phyloP scores from a whole-genome alignment of 306 rosid species.

The Lotus japonicus region DNA sequence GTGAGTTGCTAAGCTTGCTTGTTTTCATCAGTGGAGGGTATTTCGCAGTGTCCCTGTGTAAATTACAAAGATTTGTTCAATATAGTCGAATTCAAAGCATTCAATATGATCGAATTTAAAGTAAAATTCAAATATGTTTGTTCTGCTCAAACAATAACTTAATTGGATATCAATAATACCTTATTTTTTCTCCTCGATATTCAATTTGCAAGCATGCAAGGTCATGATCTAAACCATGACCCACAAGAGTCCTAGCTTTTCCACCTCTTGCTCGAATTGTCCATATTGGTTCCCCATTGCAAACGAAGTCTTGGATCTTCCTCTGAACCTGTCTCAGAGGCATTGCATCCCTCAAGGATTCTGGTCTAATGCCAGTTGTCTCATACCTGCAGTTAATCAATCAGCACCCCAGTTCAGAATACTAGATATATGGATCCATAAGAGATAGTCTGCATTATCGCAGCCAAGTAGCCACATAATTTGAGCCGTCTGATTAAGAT shows the following conservation, averaged over 20 bases:
- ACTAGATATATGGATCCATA: neutral
- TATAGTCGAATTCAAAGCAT: too few relatives aligned
- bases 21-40: conserved; percentile 97
- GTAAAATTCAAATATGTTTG: too few relatives aligned
- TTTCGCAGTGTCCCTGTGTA: conserved; percentile 78
- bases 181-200: conserved; percentile 54
- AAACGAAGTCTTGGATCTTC: conserved; percentile 81
- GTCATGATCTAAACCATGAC: conserved; percentile 80
- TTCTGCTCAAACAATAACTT: neutral
- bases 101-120: too few relatives aligned
- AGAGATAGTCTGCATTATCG: too few relatives aligned
- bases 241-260: conserved; percentile 78
- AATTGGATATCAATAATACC: conserved; percentile 30
- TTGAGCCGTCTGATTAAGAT: too few relatives aligned
- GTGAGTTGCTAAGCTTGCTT: conserved; percentile 92
- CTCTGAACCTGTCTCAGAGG: conserved; percentile 59
- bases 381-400: conserved; percentile 48
- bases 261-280: conserved; percentile 59
- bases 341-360: conserved; percentile 83
- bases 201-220: conserved; percentile 73
- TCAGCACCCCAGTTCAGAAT: neutral
- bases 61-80: neutral
- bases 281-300: conserved; percentile 90
- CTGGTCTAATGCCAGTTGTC: conserved; percentile 82
- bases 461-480: too few relatives aligned